Conservation (phyloP, 176 grass and related monocot species). For the Zoysia japonica region DNA sequence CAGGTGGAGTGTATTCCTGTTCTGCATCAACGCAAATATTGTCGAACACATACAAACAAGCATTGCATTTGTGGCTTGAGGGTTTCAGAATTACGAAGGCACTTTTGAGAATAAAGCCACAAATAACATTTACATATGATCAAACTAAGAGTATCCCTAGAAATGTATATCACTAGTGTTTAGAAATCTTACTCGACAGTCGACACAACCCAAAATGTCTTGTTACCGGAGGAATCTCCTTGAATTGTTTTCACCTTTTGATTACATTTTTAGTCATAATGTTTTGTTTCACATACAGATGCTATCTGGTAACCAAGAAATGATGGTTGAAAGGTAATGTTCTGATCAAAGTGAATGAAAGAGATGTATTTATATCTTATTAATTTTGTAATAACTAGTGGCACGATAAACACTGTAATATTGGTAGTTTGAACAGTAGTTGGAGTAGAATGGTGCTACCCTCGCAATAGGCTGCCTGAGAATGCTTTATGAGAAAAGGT, state of each 20-base stretch:
- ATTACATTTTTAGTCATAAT: slow-evolving; percentile 37
- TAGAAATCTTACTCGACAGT: background rate
- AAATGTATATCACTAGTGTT: background rate
- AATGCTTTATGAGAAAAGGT: slow-evolving; percentile 9
- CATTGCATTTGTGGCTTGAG: background rate
- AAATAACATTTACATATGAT: background rate
- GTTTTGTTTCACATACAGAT: slow-evolving; percentile 48
- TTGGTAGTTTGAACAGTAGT: background rate
- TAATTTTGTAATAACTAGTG: slow-evolving; percentile 15
- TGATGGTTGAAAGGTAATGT: slow-evolving; percentile 55
- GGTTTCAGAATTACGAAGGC: slow-evolving; percentile 8
- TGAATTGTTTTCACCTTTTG: background rate
- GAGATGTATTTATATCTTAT: background rate
- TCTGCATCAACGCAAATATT: background rate
- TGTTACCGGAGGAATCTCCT: background rate
- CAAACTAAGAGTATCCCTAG: background rate
- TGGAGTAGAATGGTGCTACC: slow-evolving; percentile 6
- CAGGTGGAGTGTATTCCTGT: slow-evolving; percentile 37
- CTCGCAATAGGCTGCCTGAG: background rate
- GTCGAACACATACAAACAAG: slow-evolving; percentile 2
- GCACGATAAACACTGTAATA: slow-evolving; percentile 20
- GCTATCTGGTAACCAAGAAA: slow-evolving; percentile 47
- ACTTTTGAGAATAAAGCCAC: background rate
- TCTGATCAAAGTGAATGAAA: background rate
- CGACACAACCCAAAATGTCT: background rate